A percentile compares a stretch with the other conserved stretches of the same genome.
Conservation (phyloP, 2,329 filamentous ascomycete species). For the Calonectria ilicicola region DNA sequence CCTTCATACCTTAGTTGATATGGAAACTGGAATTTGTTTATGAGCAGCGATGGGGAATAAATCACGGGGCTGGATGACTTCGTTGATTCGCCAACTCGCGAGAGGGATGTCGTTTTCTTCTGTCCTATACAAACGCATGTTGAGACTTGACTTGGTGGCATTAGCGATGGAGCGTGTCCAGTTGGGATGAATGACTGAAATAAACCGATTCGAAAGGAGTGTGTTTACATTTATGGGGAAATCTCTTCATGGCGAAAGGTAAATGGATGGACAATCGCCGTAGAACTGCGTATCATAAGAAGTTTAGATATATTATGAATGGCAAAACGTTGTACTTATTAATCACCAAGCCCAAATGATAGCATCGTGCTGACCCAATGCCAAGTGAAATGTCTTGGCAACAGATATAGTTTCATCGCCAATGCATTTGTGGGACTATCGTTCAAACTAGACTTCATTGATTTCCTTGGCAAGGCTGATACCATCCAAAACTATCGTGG, state of each 20-base stretch:
- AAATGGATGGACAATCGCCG: conserved; percentile 17
- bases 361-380: too few species aligned
- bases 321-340: conserved; percentile 2
- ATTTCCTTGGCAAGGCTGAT: conserved; percentile 7
- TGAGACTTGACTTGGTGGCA: conserved; percentile 39
- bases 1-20: conserved; percentile 40
- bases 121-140: conserved; percentile 44
- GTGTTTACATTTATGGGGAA: conserved; percentile 28
- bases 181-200: conserved; percentile 27
- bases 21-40: conserved; percentile 38
- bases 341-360: neutral
- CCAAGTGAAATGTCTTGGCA: too few species aligned
- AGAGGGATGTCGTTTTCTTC: conserved; percentile 35
- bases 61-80: conserved; percentile 35
- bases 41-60: conserved; percentile 27
- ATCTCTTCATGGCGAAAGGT: conserved; percentile 15
- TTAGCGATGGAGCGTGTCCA: conserved; percentile 39
- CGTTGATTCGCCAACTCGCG: conserved; percentile 22
- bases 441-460: neutral
- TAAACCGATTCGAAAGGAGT: conserved; percentile 22
- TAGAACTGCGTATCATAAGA: conserved; percentile 16
- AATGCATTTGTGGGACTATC: too few species aligned
- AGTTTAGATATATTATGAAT: conserved; percentile 12
- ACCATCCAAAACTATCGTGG: too few species aligned
- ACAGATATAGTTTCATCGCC: too few species aligned